Conservation (phyloP, 495 filamentous ascomycete genomes). For the Daldinia concentrica region DNA sequence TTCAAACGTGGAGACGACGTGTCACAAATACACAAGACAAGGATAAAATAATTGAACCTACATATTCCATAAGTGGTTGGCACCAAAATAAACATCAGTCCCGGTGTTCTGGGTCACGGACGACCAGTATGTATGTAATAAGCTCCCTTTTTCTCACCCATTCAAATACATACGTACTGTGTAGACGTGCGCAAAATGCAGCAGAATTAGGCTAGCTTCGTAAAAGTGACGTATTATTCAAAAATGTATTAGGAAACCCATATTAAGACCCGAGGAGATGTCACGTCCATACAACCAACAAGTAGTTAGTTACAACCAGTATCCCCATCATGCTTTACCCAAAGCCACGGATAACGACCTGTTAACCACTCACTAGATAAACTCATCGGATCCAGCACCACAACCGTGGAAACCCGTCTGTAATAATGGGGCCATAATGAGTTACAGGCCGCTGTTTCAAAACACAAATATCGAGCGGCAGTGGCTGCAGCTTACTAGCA, state of each 20-base stretch:
- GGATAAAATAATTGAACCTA: not conserved
- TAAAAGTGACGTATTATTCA: not conserved
- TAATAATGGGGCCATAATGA: not conserved
- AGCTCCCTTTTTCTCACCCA: not conserved
- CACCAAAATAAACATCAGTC: slow-evolving; percentile 11
- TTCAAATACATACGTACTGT: too few relatives aligned
- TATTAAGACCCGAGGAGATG: not conserved
- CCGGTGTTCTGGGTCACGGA: slow-evolving; percentile 19
- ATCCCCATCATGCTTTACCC: not conserved
- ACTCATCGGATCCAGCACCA: slow-evolving; percentile 14
- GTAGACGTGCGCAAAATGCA: not conserved
- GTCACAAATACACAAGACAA: not conserved
- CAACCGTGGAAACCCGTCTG: not conserved
- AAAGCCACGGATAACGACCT: slow-evolving; percentile 1
- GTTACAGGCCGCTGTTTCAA: not conserved
- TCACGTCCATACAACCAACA: not conserved
- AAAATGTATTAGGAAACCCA: not conserved
- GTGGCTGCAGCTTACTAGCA: too few relatives aligned
- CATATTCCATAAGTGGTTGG: not conserved
- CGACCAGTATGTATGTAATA: not conserved
- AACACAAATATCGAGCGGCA: not conserved
- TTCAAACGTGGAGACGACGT: not conserved
- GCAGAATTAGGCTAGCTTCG: not conserved
- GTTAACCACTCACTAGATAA: not conserved
- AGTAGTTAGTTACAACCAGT: not conserved